Evolutionary conservation across 108 stramenopile species (phyloP), one percentile per base, ranked within the genome.

Genomic region (Nitzschia palea): DNA sequence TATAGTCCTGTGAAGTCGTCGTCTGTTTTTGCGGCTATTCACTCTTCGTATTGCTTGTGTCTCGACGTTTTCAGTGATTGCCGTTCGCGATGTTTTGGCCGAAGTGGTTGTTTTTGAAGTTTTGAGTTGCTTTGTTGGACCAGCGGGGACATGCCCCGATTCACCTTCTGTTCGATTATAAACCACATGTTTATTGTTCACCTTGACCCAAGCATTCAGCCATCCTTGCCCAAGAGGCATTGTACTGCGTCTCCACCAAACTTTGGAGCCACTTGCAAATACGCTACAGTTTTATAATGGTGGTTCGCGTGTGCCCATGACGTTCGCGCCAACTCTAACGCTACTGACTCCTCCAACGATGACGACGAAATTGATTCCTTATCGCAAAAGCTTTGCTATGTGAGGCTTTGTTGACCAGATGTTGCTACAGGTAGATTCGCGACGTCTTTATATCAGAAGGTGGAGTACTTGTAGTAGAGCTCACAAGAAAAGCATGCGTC

Each of bases 201-300:
- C 54, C 63, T 69, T 73, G 20, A 73, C 42, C 78, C 78, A 79
- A 8, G 55, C 60, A 58, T 73, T 79, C 30, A 79, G 55, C 44
- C 47, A 67, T 30, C 55, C 62, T 37, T 76, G 75, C 45, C 62
- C 62, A 25, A 36, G 44, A 15, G 72, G 71, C 71, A 68, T 68
- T 3, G 8, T 59, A 18, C 47, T 18, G n/a, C n/a, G n/a, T n/a
- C n/a, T n/a, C n/a, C n/a, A n/a, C n/a, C n/a, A n/a, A n/a, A n/a
- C n/a, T n/a, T n/a, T n/a, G 14, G 28, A 25, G n/a, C n/a, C n/a
- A n/a, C n/a, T n/a, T n/a, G n/a, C n/a, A n/a, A n/a, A n/a, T n/a
- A n/a, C n/a, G n/a, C 44, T 44, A 18, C 44, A 44, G 20, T 44
- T 44, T 44, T 44, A 44, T n/a, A n/a, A n/a, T n/a, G n/a, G n/a